phyloP scores from a whole-genome alignment of 148 eudicot genomes.

The Camellia sinensis region DNA sequence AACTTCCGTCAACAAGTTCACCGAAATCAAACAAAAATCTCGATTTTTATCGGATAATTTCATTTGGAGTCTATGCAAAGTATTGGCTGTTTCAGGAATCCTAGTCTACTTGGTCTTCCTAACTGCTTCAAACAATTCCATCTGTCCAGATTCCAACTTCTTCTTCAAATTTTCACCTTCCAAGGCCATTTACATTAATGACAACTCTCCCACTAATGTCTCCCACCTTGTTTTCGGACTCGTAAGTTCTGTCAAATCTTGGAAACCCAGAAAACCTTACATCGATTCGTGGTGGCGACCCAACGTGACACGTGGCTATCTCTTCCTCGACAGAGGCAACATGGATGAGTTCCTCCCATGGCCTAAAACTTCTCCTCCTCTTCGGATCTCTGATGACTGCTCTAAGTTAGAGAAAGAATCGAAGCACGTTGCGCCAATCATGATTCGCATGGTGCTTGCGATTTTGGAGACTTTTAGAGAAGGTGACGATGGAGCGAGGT shows the following conservation, averaged over 20 bases:
- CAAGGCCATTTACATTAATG: neutral
- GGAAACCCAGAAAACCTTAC: constrained; percentile 21
- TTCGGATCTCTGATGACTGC: constrained; percentile 17
- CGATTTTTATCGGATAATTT: too few species aligned
- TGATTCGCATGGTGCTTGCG: constrained; percentile 29
- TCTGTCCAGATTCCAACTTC: neutral
- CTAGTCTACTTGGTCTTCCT: constrained; percentile 5
- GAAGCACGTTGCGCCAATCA: constrained; percentile 12
- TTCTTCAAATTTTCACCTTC: neutral
- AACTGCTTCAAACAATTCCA: neutral
- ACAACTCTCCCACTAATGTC: constrained; percentile 19
- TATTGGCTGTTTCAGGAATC: constrained; percentile 3
- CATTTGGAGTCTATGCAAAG: constrained; percentile 8
- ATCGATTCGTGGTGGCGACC: constrained; percentile 43
- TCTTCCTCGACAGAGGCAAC: constrained; percentile 24
- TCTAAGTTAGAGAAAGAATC: constrained; percentile 5
- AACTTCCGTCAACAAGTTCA: too few species aligned
- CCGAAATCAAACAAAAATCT: too few species aligned
- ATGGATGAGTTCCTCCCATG: constrained; percentile 27
- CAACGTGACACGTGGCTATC: constrained; percentile 23
- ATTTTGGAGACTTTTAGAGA: constrained; percentile 28
- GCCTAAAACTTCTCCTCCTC: constrained; percentile 29
- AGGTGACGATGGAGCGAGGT: constrained; percentile 20
- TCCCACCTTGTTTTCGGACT: constrained; percentile 32
- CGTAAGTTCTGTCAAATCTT: constrained; percentile 22